Evolutionary conservation across 2,329 filamentous ascomycete genomes (phyloP).

Genomic region (Fusarium sacchari): DNA sequence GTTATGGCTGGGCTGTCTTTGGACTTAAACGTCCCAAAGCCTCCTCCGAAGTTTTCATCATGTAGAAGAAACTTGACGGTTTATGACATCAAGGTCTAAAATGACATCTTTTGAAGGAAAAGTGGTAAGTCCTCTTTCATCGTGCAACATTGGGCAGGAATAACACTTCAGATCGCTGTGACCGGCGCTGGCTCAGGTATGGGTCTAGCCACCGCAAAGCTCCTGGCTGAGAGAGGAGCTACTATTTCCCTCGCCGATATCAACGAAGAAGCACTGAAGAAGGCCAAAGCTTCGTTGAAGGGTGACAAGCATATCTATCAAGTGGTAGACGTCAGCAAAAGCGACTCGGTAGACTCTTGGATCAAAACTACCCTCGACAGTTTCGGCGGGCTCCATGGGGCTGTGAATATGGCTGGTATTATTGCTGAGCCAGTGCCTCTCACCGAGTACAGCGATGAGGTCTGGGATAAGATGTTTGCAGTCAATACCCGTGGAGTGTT

Average conservation of each 20-base stretch:
- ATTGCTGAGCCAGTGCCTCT: conserved; percentile 23
- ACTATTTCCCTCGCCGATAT: conserved; percentile 36
- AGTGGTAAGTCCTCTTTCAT: background rate
- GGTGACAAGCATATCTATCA: background rate
- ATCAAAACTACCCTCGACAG: conserved; percentile 46
- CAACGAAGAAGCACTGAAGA: conserved; percentile 17
- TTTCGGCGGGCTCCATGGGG: conserved; percentile 53
- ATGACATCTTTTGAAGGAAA: conserved; percentile 8
- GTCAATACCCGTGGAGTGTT: conserved; percentile 61
- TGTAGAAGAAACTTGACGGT: no score
- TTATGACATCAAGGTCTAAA: accelerated
- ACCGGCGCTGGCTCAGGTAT: conserved; percentile 38
- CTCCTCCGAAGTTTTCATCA: background rate
- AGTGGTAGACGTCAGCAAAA: conserved; percentile 23
- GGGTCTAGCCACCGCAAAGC: conserved; percentile 35
- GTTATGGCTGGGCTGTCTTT: no score
- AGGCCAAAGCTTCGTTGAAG: background rate
- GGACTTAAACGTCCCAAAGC: background rate
- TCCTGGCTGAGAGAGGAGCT: conserved; percentile 30
- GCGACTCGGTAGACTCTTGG: conserved; percentile 36
- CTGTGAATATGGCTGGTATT: conserved; percentile 53
- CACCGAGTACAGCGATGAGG: conserved; percentile 51
- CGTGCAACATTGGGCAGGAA: accelerated
- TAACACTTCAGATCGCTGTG: conserved; percentile 18
- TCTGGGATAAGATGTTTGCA: conserved; percentile 54